Percentiles rank a stretch among this genome's conserved stretches.
Evolutionary conservation across 352 stramenopile genomes (phyloP).

Genomic region (Phytophthora sansomeana): DNA sequence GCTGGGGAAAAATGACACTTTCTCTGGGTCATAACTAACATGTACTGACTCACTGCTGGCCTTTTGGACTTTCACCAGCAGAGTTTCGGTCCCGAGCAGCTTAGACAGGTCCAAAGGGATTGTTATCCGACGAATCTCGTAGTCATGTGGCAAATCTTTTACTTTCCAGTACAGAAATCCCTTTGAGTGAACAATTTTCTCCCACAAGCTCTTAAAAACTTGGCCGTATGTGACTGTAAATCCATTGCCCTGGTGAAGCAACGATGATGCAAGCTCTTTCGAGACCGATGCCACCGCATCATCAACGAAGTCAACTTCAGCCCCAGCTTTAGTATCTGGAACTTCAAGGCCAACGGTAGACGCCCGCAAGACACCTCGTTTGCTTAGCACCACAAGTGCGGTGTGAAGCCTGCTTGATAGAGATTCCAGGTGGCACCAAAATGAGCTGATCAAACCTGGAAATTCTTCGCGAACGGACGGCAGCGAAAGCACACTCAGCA

Average conservation of each 20-base stretch:
- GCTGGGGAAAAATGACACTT: conserved; percentile 50
- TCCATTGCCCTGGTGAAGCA: conserved; percentile 26
- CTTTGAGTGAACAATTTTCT: conserved; percentile 37
- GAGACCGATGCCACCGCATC: conserved; percentile 35
- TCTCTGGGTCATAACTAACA: conserved; percentile 35
- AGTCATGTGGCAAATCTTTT: conserved; percentile 26
- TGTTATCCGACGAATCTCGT: conserved; percentile 44
- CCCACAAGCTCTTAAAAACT: conserved; percentile 52
- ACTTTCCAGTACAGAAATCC: conserved; percentile 47
- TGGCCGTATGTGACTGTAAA: conserved; percentile 39
- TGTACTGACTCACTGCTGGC: conserved; percentile 9
- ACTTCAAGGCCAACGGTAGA: neutral
- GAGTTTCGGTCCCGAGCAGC: conserved; percentile 52
- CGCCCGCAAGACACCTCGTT: conserved; percentile 12
- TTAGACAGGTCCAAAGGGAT: conserved; percentile 57
- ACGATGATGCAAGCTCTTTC: conserved; percentile 40
- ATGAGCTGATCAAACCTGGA: conserved; percentile 42
- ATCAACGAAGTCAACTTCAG: conserved; percentile 31
- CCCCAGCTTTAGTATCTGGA: neutral
- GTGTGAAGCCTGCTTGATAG: conserved; percentile 39
- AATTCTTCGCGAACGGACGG: conserved; percentile 60
- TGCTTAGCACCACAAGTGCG: conserved; percentile 15
- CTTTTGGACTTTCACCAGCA: conserved; percentile 46
- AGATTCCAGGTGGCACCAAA: conserved; percentile 59
- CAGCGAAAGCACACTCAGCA: conserved; percentile 75